phyloP scores from a whole-genome alignment of 192 early-diverging fungal species.

The Rhizophagus prolifer region DNA sequence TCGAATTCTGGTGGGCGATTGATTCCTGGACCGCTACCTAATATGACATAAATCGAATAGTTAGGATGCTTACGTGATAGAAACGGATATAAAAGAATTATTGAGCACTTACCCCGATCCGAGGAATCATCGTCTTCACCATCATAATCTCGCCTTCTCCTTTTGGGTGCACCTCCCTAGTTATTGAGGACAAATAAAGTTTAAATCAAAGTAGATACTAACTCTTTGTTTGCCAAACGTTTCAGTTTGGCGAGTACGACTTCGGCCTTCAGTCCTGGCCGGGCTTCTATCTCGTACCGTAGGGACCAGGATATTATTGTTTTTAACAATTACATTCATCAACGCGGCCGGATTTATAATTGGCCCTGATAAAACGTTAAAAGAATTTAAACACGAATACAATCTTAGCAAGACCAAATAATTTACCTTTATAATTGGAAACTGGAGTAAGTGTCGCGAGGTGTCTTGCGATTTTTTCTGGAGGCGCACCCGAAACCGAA shows the following conservation, averaged over 20 bases:
- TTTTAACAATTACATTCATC: not conserved
- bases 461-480: not conserved
- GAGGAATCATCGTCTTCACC: not conserved
- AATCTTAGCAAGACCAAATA: not conserved
- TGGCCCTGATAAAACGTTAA: not conserved
- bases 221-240: not conserved
- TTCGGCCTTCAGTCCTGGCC: not conserved
- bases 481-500: not conserved
- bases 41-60: not conserved
- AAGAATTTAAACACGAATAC: too few species aligned
- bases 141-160: not conserved
- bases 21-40: conserved; percentile 35
- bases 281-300: not conserved
- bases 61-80: not conserved
- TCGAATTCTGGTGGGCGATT: conserved; percentile 58
- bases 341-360: not conserved
- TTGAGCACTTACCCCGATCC: not conserved
- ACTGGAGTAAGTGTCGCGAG: not conserved
- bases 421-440: not conserved
- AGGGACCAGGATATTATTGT: not conserved
- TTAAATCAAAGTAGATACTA: not conserved
- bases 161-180: not conserved
- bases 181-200: not conserved
- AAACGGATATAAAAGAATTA: not conserved
- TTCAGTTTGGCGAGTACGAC: not conserved